These are phyloP conservation scores for Termitomyces bulborhizus DNA, from an alignment of 768 basidiomycete species.

Conservation along the genomic window DNA sequence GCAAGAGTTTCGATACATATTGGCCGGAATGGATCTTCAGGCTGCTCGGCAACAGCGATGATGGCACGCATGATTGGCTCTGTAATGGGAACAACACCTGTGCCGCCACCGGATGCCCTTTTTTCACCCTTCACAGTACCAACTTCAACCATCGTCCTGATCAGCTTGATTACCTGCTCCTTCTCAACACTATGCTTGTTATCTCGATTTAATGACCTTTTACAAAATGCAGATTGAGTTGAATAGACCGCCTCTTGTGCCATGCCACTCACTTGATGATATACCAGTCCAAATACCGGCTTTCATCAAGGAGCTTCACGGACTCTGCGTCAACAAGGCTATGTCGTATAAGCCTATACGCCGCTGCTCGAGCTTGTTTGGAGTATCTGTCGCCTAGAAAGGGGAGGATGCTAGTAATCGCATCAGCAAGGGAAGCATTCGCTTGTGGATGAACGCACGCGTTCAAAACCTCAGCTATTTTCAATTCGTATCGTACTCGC, in stretches of 20 bases:
- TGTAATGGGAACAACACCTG: constrained; percentile 54
- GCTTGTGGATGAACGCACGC: constrained; percentile 45
- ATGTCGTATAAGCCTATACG: constrained; percentile 81
- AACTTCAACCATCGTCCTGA: constrained; percentile 76
- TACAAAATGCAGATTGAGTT: constrained; percentile 2
- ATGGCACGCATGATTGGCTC: constrained; percentile 80
- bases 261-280: constrained; percentile 66
- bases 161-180: constrained; percentile 87
- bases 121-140: constrained; percentile 53
- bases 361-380: constrained; percentile 70
- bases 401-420: constrained; percentile 60
- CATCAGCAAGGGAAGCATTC: constrained; percentile 2
- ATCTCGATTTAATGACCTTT: constrained; percentile 79
- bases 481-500: constrained; percentile 72
- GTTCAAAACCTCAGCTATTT: constrained; percentile 61
- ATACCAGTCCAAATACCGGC: constrained; percentile 77
- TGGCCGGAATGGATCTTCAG: constrained; percentile 81
- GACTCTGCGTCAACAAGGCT: constrained; percentile 67
- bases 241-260: neutral
- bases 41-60: constrained; percentile 89
- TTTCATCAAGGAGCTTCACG: constrained; percentile 52
- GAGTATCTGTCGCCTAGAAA: constrained; percentile 71
- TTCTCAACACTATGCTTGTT: constrained; percentile 79
- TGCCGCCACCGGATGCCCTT: constrained; percentile 29
- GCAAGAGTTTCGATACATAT: constrained; percentile 83